A percentile compares a stretch with the other conserved stretches of the same genome.
Conservation (phyloP, 2,329 filamentous ascomycete species). For the Cercospora sp. region DNA sequence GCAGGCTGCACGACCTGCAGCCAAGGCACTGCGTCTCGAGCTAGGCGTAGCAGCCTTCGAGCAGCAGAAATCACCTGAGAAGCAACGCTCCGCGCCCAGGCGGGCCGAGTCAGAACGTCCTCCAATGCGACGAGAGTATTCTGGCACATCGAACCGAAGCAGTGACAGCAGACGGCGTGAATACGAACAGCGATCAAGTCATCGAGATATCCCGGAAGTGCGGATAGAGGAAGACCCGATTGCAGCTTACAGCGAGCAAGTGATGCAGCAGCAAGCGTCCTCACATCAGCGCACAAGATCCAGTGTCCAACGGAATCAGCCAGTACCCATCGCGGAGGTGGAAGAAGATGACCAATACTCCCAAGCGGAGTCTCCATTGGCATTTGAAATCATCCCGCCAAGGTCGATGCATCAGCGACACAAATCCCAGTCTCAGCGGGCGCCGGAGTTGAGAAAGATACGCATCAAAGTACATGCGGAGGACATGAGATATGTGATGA, state of each 20-base stretch:
- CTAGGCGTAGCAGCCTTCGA: conserved; percentile 53
- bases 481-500: conserved; percentile 91
- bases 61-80: conserved; percentile 34
- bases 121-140: conserved; percentile 39
- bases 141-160: conserved; percentile 28
- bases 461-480: conserved; percentile 89
- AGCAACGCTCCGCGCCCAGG: conserved; percentile 42
- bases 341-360: conserved; percentile 54
- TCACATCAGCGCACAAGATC: conserved; percentile 36
- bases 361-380: conserved; percentile 41
- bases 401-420: conserved; percentile 40
- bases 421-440: conserved; percentile 52
- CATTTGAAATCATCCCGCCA: conserved; percentile 60
- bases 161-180: conserved; percentile 35
- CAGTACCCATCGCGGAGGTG: conserved; percentile 75
- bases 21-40: conserved; percentile 50
- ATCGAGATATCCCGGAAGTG: conserved; percentile 65
- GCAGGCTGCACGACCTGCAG: conserved; percentile 45
- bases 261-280: conserved; percentile 19
- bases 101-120: conserved; percentile 49
- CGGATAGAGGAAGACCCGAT: conserved; percentile 51
- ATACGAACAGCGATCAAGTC: conserved; percentile 55
- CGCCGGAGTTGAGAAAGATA: conserved; percentile 69
- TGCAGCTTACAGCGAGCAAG: conserved; percentile 39
- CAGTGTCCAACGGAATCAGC: conserved; percentile 44